Evolutionary conservation across 805 yeast genomes (phyloP), one percentile per base, ranked within the genome.

Genomic region (Metschnikowia henanensis): DNA sequence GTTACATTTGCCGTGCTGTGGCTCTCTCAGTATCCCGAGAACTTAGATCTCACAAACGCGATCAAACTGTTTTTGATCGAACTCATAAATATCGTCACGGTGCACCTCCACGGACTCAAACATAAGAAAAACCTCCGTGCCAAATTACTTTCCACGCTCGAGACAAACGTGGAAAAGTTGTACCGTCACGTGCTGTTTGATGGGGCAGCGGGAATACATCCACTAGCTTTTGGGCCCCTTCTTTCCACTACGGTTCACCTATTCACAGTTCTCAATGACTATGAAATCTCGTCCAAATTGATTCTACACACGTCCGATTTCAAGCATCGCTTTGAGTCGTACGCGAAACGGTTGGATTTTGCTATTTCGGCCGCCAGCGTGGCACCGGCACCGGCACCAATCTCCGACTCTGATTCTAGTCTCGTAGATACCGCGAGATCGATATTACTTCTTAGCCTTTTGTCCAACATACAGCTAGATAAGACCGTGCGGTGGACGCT

Each of bases 251-350:
- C 61, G 1, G 57, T 58, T 2, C 72, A 70, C 41, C 50, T 67
- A n/a, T 69, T 60, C 43, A 56, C 72, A 5, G 61, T 69, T 7
- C 43, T 68, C 15, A 66, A 65, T 43, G 73, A 69, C 49, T 60
- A 61, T 45, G 73, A 68, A 35, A 49, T 68, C 10, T 46, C 65
- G 9, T 39, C 49, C 17, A 66, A 64, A 40, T 49, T 68, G 31
- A 51, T 55, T n/a, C 41, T 64, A 3, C 57, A 57, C 37, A 39
- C 59, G 5, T 43, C 52, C 6, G 50, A 49, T 17, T 43, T 50
- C 37, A 59, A 56, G 35, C 56, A 67, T 17, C 58, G 53, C 25
- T 58, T 70, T 26, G 73, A 68, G 36, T 55, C 60, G 20, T 49
- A 51, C 15, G 57, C 65, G 20, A 51, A 66, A 36, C 65, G 60